phyloP scores from a whole-genome alignment of 2,329 filamentous ascomycete genomes.

The Talaromyces amestolkiae region DNA sequence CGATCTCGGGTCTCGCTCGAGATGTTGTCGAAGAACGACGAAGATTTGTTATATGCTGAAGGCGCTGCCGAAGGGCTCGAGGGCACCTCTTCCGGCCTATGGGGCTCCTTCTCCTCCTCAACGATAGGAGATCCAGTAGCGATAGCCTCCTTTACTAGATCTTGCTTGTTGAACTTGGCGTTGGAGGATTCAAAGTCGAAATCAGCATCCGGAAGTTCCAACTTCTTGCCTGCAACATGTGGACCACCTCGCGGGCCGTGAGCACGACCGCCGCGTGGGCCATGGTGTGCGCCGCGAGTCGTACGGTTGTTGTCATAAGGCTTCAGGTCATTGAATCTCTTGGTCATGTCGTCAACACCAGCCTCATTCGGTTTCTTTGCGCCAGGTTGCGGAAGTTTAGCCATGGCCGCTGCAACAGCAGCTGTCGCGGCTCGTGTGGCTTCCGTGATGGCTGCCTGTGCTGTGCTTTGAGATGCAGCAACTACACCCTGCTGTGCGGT shows the following conservation, averaged over 20 bases:
- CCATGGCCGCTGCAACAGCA: constrained; percentile 53
- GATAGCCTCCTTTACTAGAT: constrained; percentile 84
- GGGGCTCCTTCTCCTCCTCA: constrained; percentile 50
- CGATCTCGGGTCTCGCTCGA: constrained; percentile 90
- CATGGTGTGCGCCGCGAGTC: constrained; percentile 40
- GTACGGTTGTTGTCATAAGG: constrained; percentile 40
- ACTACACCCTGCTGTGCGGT: constrained; percentile 28
- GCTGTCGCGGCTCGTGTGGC: constrained; percentile 50
- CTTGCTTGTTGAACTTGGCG: constrained; percentile 85
- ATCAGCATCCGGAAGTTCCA: constrained; percentile 86
- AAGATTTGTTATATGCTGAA: constrained; percentile 77
- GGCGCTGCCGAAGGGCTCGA: constrained; percentile 36
- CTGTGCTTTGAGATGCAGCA: constrained; percentile 30
- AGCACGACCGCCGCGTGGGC: constrained; percentile 42
- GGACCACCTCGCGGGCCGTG: constrained; percentile 46
- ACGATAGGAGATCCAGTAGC: constrained; percentile 68
- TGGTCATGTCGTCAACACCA: constrained; percentile 44
- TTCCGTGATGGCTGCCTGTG: constrained; percentile 44
- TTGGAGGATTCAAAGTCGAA: constrained; percentile 88
- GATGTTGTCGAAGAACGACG: constrained; percentile 97
- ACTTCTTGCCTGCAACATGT: constrained; percentile 57
- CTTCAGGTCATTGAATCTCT: constrained; percentile 47
- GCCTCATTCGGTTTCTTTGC: constrained; percentile 34
- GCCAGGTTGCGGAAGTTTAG: constrained; percentile 46
- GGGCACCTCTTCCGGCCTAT: constrained; percentile 35